phyloP scores from a whole-genome alignment of 208 protist species.

The Trichomonas gallinae region DNA sequence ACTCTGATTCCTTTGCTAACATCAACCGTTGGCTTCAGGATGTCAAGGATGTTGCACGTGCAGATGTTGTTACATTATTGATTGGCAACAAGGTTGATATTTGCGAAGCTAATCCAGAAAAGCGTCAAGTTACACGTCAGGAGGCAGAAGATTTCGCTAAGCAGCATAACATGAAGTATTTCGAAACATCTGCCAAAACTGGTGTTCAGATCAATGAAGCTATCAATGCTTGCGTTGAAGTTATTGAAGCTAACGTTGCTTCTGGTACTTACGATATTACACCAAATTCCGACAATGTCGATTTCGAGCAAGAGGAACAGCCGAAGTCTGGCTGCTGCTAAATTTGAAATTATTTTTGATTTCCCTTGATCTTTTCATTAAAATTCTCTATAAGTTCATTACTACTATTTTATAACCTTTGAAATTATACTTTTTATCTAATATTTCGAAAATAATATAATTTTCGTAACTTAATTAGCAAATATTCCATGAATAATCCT shows the following conservation, averaged over 20 bases:
- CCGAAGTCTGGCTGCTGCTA: not conserved
- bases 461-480: too few species aligned
- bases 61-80: not conserved
- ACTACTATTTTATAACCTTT: too few species aligned
- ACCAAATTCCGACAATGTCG: not conserved
- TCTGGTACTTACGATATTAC: not conserved
- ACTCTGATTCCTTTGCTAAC: not conserved
- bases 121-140: conserved; percentile 25
- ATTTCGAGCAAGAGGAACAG: not conserved
- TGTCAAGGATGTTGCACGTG: not conserved
- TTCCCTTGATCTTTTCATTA: not conserved
- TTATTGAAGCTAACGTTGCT: not conserved
- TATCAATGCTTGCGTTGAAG: not conserved
- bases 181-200: conserved; percentile 93
- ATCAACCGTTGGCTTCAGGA: not conserved
- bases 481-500: too few species aligned
- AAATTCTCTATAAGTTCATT: not conserved
- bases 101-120: not conserved
- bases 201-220: conserved; percentile 90
- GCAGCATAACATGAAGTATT: conserved; percentile 65
- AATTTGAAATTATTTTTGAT: not conserved
- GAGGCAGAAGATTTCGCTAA: conserved; percentile 39
- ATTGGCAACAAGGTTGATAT: not conserved
- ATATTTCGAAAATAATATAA: too few species aligned
- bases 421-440: too few species aligned